Evolutionary conservation across 75 land plant genomes (phyloP).

Genomic region (Gnetum montanum): DNA sequence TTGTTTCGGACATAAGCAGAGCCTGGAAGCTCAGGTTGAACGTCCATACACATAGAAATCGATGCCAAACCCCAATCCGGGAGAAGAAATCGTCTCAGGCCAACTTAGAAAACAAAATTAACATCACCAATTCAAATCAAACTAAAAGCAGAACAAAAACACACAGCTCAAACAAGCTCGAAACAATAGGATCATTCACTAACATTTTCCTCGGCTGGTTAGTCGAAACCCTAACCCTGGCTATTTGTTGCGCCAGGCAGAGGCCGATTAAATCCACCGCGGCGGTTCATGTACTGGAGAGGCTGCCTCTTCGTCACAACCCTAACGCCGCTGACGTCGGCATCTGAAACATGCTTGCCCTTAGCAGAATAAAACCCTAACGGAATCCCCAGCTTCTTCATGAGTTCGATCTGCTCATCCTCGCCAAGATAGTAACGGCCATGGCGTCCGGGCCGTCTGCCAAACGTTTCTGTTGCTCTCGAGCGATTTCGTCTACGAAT

Average conservation of each 20-base stretch:
- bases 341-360: constrained; percentile 74
- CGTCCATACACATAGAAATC: too few relatives aligned
- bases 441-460: constrained; percentile 1
- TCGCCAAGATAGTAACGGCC: constrained; percentile 14
- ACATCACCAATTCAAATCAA: too few relatives aligned
- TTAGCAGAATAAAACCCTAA: constrained; percentile 79
- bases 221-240: too few relatives aligned
- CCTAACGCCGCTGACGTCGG: constrained; percentile 70
- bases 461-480: constrained; percentile 23
- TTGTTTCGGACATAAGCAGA: too few relatives aligned
- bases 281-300: constrained; percentile 92
- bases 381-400: constrained; percentile 92
- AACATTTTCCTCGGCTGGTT: too few relatives aligned
- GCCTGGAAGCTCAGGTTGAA: too few relatives aligned
- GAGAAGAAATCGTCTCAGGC: too few relatives aligned
- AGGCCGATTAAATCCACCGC: constrained; percentile 86
- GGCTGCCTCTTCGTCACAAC: constrained; percentile 84
- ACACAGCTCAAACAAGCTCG: too few relatives aligned
- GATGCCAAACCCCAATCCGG: too few relatives aligned
- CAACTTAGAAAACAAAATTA: too few relatives aligned
- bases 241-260: constrained; percentile 55
- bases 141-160: too few relatives aligned
- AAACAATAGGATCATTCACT: too few relatives aligned
- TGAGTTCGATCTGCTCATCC: constrained; percentile 69
- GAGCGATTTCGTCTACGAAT: constrained; percentile 32